Conservation (phyloP, 1,139 yeast species). For the Pichia sp. region DNA sequence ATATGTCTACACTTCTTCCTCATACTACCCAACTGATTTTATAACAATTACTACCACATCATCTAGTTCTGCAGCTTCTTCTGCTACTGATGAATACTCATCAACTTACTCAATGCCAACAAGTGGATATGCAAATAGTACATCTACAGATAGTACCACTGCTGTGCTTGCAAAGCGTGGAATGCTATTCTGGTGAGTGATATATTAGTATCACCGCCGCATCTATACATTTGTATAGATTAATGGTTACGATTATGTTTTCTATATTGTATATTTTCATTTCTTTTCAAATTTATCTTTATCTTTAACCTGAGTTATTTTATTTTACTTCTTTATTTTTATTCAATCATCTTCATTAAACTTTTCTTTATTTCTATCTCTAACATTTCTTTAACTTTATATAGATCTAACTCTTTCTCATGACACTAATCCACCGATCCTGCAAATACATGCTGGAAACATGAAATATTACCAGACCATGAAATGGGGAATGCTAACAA, state of each 20-base stretch:
- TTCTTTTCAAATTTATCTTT: too few species aligned
- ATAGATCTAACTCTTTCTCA: too few species aligned
- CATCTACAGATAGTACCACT: background rate
- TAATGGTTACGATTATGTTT: background rate
- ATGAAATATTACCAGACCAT: too few species aligned
- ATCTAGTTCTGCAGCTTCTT: background rate
- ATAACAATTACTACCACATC: background rate
- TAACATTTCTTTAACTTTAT: too few species aligned
- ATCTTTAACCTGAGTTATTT: too few species aligned
- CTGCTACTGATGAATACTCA: background rate
- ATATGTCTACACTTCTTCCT: background rate
- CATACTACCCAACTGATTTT: background rate
- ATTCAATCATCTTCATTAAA: too few species aligned
- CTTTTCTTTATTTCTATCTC: too few species aligned
- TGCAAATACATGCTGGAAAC: too few species aligned
- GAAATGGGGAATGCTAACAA: too few species aligned
- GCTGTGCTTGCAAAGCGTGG: constrained; percentile 8
- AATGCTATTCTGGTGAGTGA: constrained; percentile 8
- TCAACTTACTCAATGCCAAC: background rate
- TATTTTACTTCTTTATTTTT: too few species aligned
- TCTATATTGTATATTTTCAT: background rate
- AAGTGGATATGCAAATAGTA: background rate
- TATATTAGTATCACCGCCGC: constrained; percentile 1
- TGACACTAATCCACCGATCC: too few species aligned
- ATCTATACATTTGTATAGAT: constrained; percentile 1